Evolutionary conservation across 2,329 filamentous ascomycete genomes (phyloP), one percentile per base, ranked within the genome.

Genomic region (Kalmusia sp.): DNA sequence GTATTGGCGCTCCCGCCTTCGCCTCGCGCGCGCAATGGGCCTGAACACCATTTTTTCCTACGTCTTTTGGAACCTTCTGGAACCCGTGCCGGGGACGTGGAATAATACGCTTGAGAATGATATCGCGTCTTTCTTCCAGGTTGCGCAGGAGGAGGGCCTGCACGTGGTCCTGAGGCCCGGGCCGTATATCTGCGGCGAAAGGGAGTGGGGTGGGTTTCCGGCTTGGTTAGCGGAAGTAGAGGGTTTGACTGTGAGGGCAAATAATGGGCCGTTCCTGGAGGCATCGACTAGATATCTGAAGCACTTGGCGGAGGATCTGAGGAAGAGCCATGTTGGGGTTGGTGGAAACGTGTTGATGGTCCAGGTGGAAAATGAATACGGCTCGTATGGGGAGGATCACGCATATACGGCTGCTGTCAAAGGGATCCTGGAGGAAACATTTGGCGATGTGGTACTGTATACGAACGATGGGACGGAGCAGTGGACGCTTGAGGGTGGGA

Each of bases 351-450:
- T 82, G n/a, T 58, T 82, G 17, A 81, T 82, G 79, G 72, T 79
- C 0, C 80, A 82, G 61, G 70, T 82, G 7, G 80, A 82, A 60
- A 82, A 82, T 47, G 79, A 82, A 56, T 83, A 83, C 51, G 80
- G 81, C 0, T 79, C 74, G 19, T 82, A 77, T 39, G 80, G 77
- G 14, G 67, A 67, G 4, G 72, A 82, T 51, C 77, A 81, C 48
- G 59, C 63, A 2, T 83, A 83, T 56, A 79, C 75, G 5, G 57
- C 62, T 4, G 72, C 71, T 0, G 38, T 81, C 21, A 65, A 75
- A 6, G 75, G 80, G 47, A 76, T 80, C 6, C 65, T 82, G n/a
- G 66, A 57, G 6, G 59, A 53, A 0, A 74, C 72, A 38, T 82
- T 80, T 49, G 44, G 31, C 47, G 75, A 80, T 6, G 66, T 78